Evolutionary conservation across 2,329 filamentous ascomycete species (phyloP).

Genomic region (Diaporthe sp.): DNA sequence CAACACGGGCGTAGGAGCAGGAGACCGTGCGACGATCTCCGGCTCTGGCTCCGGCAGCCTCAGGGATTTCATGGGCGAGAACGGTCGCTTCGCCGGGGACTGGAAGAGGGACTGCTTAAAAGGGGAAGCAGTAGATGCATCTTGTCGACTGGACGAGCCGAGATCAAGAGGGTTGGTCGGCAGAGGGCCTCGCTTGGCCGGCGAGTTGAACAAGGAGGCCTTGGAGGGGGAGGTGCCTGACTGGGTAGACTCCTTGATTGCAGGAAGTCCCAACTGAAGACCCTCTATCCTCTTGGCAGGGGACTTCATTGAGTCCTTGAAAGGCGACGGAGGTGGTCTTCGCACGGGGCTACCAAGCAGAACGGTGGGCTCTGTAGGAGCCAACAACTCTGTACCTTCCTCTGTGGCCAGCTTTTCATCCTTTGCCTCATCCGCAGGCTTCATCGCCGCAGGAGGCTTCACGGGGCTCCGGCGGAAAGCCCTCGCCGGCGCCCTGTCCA

Average conservation of each 20-base stretch:
- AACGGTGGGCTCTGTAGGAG: slow-evolving; percentile 54
- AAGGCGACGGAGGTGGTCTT: slow-evolving; percentile 64
- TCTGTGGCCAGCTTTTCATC: slow-evolving; percentile 48
- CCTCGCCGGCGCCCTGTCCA: slow-evolving; percentile 64
- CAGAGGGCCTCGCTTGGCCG: slow-evolving; percentile 64
- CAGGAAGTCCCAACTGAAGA: slow-evolving; percentile 41
- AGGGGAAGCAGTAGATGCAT: slow-evolving; percentile 52
- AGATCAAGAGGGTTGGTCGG: slow-evolving; percentile 56
- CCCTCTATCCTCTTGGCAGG: slow-evolving; percentile 68
- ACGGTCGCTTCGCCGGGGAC: slow-evolving; percentile 54
- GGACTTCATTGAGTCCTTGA: slow-evolving; percentile 68
- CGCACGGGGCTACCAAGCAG: slow-evolving; percentile 69
- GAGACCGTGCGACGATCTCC: slow-evolving; percentile 39
- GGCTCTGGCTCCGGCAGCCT: slow-evolving; percentile 49
- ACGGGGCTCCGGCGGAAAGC: slow-evolving; percentile 69
- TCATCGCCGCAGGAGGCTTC: slow-evolving; percentile 58
- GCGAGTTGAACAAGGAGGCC: slow-evolving; percentile 60
- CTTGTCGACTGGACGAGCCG: slow-evolving; percentile 45
- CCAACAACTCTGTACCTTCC: slow-evolving; percentile 47
- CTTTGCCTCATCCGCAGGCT: slow-evolving; percentile 50
- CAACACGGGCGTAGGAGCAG: slow-evolving; percentile 33
- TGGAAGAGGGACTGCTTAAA: slow-evolving; percentile 64
- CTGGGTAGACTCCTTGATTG: slow-evolving; percentile 44
- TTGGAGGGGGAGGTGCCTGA: slow-evolving; percentile 54
- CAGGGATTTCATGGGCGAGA: slow-evolving; percentile 53